A percentile compares a stretch with the other conserved stretches of the same genome.
These are phyloP conservation scores for Asclepias syriaca DNA, from an alignment of 257 asterid species.

Conservation along the genomic window DNA sequence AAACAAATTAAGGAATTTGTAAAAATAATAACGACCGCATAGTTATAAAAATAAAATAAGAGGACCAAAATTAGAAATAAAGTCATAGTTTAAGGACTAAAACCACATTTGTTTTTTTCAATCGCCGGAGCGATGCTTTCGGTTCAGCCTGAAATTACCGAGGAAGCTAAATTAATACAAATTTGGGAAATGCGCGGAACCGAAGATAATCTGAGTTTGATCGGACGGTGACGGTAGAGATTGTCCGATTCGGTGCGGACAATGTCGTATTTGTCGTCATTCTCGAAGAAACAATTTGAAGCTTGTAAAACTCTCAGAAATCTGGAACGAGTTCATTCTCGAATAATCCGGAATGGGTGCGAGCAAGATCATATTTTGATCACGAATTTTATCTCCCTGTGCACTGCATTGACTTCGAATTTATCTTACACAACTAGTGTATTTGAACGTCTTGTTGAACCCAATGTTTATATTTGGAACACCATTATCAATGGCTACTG, in stretches of 20 bases:
- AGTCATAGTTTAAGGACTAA: no score
- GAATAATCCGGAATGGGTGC: constrained; percentile 49
- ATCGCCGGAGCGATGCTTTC: no score
- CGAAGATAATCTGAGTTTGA: not conserved
- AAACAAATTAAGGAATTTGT: no score
- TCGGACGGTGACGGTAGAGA: not conserved
- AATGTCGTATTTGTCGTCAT: not conserved
- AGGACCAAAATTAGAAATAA: no score
- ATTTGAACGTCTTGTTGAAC: constrained; percentile 41
- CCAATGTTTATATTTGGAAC: constrained; percentile 63
- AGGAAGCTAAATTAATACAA: not conserved
- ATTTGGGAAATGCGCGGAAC: not conserved
- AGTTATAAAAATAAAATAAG: no score
- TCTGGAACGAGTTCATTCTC: constrained; percentile 47
- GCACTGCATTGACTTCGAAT: constrained; percentile 31
- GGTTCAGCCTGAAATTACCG: not conserved
- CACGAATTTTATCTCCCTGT: constrained; percentile 45
- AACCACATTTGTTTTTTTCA: no score
- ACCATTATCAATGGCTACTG: constrained; percentile 46
- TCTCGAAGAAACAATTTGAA: constrained; percentile 31
- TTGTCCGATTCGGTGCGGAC: not conserved
- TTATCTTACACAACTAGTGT: constrained; percentile 38
- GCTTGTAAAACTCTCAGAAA: constrained; percentile 37
- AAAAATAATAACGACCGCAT: no score
- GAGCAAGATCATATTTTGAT: constrained; percentile 55